A percentile compares a stretch with the other conserved stretches of the same genome.
phyloP scores from a whole-genome alignment of 148 eudicot species.

The Cornus kousa region DNA sequence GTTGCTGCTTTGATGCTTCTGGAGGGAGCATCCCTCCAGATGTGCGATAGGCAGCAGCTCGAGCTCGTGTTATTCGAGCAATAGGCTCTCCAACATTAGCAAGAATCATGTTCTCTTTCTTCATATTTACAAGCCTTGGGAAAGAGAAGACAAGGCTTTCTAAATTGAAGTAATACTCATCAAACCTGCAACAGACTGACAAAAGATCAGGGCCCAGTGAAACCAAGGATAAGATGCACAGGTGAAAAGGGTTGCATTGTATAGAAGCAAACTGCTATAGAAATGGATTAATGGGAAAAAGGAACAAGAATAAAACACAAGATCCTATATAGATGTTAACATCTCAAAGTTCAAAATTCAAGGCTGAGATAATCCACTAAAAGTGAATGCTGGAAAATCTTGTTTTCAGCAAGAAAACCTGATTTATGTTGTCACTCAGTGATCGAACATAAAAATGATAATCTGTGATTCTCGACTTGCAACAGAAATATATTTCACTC shows the following conservation, averaged over 20 bases:
- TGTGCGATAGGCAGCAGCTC: slow-evolving; percentile 49
- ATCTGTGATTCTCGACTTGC: background rate
- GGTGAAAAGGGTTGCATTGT: background rate
- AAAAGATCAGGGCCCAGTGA: slow-evolving; percentile 4
- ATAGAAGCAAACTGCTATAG: background rate
- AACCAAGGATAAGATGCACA: background rate
- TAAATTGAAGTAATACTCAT: slow-evolving; percentile 20
- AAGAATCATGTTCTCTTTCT: slow-evolving; percentile 30
- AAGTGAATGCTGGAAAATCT: background rate
- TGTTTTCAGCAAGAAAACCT: background rate
- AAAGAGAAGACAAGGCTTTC: slow-evolving; percentile 30
- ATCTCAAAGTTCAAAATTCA: background rate
- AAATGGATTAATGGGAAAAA: background rate
- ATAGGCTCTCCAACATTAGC: slow-evolving; percentile 36
- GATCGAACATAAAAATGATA: background rate
- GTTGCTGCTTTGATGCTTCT: slow-evolving; percentile 25
- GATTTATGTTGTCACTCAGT: background rate
- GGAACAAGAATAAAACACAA: background rate
- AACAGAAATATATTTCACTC: background rate
- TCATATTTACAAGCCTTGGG: slow-evolving; percentile 35
- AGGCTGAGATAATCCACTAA: background rate
- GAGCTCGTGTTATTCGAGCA: slow-evolving; percentile 61
- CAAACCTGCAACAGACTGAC: slow-evolving; percentile 12
- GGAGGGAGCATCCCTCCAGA: slow-evolving; percentile 17
- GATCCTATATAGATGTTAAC: background rate